These are phyloP conservation scores for Laguncularia racemosa DNA, from an alignment of 345 rosid species.

Conservation along the genomic window DNA sequence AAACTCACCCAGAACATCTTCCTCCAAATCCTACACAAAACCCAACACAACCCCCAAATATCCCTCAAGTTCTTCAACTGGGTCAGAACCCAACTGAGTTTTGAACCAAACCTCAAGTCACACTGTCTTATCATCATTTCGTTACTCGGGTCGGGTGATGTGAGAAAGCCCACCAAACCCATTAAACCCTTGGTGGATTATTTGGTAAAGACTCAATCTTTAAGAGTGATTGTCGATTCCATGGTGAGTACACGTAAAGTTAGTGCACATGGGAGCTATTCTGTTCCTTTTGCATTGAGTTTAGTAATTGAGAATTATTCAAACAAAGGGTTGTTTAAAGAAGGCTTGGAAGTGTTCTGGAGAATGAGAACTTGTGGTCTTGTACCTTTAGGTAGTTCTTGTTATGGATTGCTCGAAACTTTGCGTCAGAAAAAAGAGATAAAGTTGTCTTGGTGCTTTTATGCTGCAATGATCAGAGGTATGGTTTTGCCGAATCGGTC, in stretches of 20 bases:
- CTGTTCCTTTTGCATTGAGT: conserved; percentile 22
- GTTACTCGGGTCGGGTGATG: conserved; percentile 21
- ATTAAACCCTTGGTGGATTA: conserved; percentile 30
- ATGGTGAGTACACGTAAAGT: conserved; percentile 40
- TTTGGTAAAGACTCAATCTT: conserved; percentile 29
- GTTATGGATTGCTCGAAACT: conserved; percentile 47
- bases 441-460: conserved; percentile 44
- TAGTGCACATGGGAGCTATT: conserved; percentile 13
- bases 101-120: conserved; percentile 49
- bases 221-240: conserved; percentile 21
- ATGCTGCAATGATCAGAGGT: conserved; percentile 41
- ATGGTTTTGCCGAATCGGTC: conserved; percentile 26
- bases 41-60: conserved; percentile 30
- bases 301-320: conserved; percentile 39
- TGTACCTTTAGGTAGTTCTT: conserved; percentile 30
- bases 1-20: conserved; percentile 41
- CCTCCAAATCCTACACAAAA: conserved; percentile 43
- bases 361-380: conserved; percentile 27
- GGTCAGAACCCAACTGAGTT: conserved; percentile 32
- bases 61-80: conserved; percentile 57
- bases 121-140: conserved; percentile 35
- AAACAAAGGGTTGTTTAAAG: conserved; percentile 23
- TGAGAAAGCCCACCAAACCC: conserved; percentile 2
- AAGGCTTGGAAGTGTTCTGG: conserved; percentile 38
- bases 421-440: conserved; percentile 25